Base-by-base conservation (phyloP, 371 early-diverging fungal species). In the Apophysomyces elegans region DNA sequence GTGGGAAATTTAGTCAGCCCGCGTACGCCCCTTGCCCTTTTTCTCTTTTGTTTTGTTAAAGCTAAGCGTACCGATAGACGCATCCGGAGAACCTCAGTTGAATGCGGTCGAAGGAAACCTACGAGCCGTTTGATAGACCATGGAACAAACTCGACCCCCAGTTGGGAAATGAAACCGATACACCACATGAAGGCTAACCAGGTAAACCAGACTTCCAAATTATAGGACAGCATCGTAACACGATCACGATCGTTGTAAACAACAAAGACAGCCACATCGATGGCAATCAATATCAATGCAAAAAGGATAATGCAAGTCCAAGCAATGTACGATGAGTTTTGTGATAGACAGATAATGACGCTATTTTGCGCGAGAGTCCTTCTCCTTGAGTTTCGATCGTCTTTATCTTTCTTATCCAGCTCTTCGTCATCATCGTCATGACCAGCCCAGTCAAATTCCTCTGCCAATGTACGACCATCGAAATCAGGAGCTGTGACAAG, bases 181-280 rank as follows among this genome's bases (percentile, higher is more conserved):
- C 69, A 72, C 78, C 80, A 82, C 75, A 82, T 78, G 36, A 82
- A 79, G 3, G 78, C 64, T 13, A 78, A 50, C 73, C 74, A 79
- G 4, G 77, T 76, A 63, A 82, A 79, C 80, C 83, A 79, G 0
- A 82, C 58, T 45, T 82, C 73, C 2, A 79, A 62, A 46, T 74
- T 70, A 39, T 73, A 75, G 0, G 78, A 76, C 6, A 73, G 70
- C 56, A 67, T 56, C 12, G 72, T 65, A 7, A 65, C 61, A 50
- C 21, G 54, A 16, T 66, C 70, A 7, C 64, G 65, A 50, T 50
- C 54, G 8, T 62, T 41, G 32, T 76, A 78, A 18, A 66, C 69
- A 21, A 75, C 68, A 64, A 74, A 77, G 14, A 82, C 45, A 7
- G 77, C 75, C 14, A 77, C 71, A 64, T 75, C 75, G 13, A 79